phyloP scores from a whole-genome alignment of 1,139 yeast species.

The Yamadazyma oceani region DNA sequence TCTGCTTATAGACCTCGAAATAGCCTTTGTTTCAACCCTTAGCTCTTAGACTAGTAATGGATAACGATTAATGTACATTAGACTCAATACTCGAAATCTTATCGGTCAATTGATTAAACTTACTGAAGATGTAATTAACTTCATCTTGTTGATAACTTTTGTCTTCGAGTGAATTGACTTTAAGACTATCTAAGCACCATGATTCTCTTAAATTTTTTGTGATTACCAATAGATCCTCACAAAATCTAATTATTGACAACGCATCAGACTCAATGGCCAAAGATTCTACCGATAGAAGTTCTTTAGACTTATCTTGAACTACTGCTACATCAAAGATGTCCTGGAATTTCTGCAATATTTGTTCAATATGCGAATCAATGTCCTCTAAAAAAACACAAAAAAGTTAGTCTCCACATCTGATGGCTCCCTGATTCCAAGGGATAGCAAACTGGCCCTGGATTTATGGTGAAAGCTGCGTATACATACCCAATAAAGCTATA shows the following conservation, averaged over 20 bases:
- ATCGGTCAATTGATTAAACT: conserved; percentile 43
- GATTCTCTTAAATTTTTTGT: conserved; percentile 52
- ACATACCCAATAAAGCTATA: conserved; percentile 45
- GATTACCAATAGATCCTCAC: conserved; percentile 52
- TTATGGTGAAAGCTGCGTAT: background rate
- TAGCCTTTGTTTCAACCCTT: too few relatives aligned
- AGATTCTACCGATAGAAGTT: conserved; percentile 53
- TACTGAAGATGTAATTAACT: conserved; percentile 29
- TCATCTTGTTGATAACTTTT: conserved; percentile 23
- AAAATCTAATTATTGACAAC: conserved; percentile 47
- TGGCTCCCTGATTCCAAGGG: too few relatives aligned
- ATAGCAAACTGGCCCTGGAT: too few relatives aligned
- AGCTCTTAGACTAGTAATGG: too few relatives aligned
- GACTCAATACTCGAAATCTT: conserved; percentile 23
- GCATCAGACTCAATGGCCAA: conserved; percentile 57
- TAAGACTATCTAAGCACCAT: conserved; percentile 58
- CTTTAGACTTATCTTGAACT: conserved; percentile 48
- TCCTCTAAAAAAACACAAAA: conserved; percentile 31
- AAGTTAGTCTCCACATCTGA: too few relatives aligned
- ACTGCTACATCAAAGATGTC: conserved; percentile 45
- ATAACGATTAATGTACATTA: conserved; percentile 1
- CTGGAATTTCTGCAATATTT: conserved; percentile 43
- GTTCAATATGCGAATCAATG: conserved; percentile 43
- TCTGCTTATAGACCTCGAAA: too few relatives aligned
- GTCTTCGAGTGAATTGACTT: conserved; percentile 24